Base-by-base conservation (phyloP, 108 stramenopile genomes). In the Cyclotella baltica region DNA sequence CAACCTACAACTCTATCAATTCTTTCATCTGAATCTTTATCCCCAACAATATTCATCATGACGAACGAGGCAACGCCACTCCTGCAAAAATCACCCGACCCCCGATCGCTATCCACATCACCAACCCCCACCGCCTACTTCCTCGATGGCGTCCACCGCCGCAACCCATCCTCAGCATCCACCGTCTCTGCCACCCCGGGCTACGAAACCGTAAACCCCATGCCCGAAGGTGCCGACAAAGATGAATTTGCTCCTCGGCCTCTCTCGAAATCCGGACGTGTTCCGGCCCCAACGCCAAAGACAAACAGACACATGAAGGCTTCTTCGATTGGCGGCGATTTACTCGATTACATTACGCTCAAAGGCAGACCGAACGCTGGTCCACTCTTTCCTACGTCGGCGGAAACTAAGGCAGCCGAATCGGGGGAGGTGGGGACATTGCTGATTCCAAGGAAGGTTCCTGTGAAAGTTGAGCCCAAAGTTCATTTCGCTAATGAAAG, bases 381-480 rank as follows among this genome's bases (percentile, higher is more conserved):
- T 9, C 31, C 62, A 20, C 34, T 51, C 34, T 46, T 38, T 50
- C 61, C 62, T 13, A 31, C n/a, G n/a, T n/a, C 27, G 13, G 37
- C 70, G 2, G 28, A n/a, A 28, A 36, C 13, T 62, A 40, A 5
- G n/a, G 75, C 55, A 23, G 29, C 35, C 18, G 29, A 58, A 27
- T 16, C 56, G 13, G 77, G 56, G 0, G 77, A 74, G 30, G 34
- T 84, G 1, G 83, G 83, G 22, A 80, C 79, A 18, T 36, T 84
- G 0, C 46, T 84, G n/a, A 36, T 84, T 29, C 78, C 73, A 0
- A 37, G 83, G 29, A 84, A 86, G 62, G 80, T 83, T 13, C 89
- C 89, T 31, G 50, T 85, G 31, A 90, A 90, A 75, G 83, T 95
- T 16, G 94, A 95, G 55, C 94, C 94, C 37, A 84, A 82, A 73